A percentile compares a stretch with the other conserved stretches of the same genome.
These are phyloP conservation scores for Meyerozyma athensensis DNA, from an alignment of 1,139 yeast genomes.

Conservation along the genomic window DNA sequence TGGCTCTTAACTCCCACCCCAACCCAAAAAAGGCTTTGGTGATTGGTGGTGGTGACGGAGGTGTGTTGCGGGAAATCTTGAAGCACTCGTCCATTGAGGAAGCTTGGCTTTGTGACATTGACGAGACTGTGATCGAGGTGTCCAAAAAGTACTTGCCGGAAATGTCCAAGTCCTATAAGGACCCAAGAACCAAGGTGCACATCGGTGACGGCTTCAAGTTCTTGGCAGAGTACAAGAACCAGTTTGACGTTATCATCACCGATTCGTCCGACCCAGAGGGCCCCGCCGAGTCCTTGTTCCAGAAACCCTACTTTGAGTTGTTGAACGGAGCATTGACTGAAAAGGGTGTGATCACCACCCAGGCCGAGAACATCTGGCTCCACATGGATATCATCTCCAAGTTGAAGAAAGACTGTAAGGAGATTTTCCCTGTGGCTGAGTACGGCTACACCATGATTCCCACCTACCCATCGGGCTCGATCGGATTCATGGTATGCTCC, in stretches of 20 bases:
- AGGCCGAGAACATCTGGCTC: conserved; percentile 88
- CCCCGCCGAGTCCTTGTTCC: conserved; percentile 87
- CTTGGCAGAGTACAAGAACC: conserved; percentile 63
- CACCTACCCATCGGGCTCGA: conserved; percentile 90
- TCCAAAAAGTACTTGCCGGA: conserved; percentile 81
- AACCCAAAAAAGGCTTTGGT: conserved; percentile 86
- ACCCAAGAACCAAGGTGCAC: conserved; percentile 78
- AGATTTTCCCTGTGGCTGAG: conserved; percentile 83
- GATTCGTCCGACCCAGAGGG: conserved; percentile 98
- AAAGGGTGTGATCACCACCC: conserved; percentile 87
- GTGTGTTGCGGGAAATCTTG: conserved; percentile 87
- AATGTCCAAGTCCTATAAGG: conserved; percentile 73
- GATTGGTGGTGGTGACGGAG: conserved; percentile 97
- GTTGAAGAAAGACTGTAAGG: conserved; percentile 67
- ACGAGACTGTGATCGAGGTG: conserved; percentile 79
- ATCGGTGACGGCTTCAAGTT: conserved; percentile 93
- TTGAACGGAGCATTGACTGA: conserved; percentile 75
- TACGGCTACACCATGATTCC: conserved; percentile 89
- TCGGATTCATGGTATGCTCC: conserved; percentile 90
- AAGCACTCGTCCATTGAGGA: conserved; percentile 80
- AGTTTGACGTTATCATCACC: conserved; percentile 86
- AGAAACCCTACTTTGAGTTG: conserved; percentile 78
- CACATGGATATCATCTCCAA: conserved; percentile 75
- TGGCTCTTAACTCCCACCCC: conserved; percentile 86
- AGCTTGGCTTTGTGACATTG: conserved; percentile 89